Conservation (phyloP, 1,139 yeast genomes). For the Oligophagozyma castellii region DNA sequence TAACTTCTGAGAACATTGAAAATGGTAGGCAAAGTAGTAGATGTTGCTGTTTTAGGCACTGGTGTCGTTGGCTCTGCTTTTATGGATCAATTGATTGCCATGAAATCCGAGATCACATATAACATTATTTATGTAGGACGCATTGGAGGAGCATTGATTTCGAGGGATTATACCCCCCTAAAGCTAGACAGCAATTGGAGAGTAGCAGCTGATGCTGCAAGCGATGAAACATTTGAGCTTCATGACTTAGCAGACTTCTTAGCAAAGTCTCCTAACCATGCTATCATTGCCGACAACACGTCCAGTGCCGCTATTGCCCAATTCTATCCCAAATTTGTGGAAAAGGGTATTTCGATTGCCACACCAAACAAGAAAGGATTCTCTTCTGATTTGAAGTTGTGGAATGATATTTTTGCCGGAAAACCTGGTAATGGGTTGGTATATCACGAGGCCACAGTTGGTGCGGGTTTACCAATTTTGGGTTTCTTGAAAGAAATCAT, state of each 20-base stretch:
- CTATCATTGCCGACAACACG: slow-evolving; percentile 85
- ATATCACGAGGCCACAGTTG: slow-evolving; percentile 98
- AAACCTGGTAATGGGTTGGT: slow-evolving; percentile 54
- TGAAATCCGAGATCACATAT: slow-evolving; percentile 39
- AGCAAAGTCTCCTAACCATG: slow-evolving; percentile 54
- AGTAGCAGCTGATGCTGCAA: slow-evolving; percentile 32
- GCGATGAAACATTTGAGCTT: slow-evolving; percentile 38
- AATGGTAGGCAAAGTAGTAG: slow-evolving; percentile 20
- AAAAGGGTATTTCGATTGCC: slow-evolving; percentile 79
- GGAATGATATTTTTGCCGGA: slow-evolving; percentile 60
- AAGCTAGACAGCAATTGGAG: slow-evolving; percentile 44
- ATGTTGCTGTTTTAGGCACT: slow-evolving; percentile 46
- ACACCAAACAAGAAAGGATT: slow-evolving; percentile 98
- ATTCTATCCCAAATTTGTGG: slow-evolving; percentile 59
- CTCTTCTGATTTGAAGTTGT: slow-evolving; percentile 59
- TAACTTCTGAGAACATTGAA: no score
- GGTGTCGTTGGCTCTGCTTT: slow-evolving; percentile 95
- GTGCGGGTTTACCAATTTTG: slow-evolving; percentile 93
- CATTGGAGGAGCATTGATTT: slow-evolving; percentile 51
- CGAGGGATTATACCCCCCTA: slow-evolving; percentile 58
- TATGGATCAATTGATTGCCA: slow-evolving; percentile 49
- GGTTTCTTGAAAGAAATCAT: slow-evolving; percentile 79
- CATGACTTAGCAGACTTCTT: slow-evolving; percentile 50
- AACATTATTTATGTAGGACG: slow-evolving; percentile 74
- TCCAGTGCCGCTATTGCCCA: slow-evolving; percentile 68